Percentiles rank a stretch among this genome's conserved stretches.
Conservation (phyloP, 2,329 filamentous ascomycete species). For the Fusarium sambucinum region DNA sequence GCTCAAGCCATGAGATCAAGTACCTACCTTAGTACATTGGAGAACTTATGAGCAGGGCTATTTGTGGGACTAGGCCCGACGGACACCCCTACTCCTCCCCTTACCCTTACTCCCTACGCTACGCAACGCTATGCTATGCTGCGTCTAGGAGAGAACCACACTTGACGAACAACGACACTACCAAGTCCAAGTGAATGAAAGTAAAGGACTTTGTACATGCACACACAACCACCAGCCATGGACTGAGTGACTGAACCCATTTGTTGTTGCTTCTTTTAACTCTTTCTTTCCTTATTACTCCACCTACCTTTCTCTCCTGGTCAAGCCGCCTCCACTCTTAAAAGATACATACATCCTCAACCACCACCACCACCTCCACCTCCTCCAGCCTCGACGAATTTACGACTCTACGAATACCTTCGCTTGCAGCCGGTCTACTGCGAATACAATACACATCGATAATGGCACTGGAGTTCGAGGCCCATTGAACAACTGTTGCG, state of each 20-base stretch:
- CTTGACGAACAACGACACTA: conserved; percentile 42
- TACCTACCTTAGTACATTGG: not conserved
- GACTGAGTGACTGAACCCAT: conserved; percentile 43
- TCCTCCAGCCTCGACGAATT: too few relatives aligned
- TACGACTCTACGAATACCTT: conserved; percentile 19
- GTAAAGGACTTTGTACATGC: conserved; percentile 38
- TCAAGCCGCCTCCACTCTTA: conserved; percentile 24
- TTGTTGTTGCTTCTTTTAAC: conserved; percentile 42
- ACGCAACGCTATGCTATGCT: conserved; percentile 25
- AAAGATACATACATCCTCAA: conserved; percentile 7
- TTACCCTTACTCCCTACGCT: conserved; percentile 21
- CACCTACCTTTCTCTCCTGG: conserved; percentile 25
- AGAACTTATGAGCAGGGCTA: conserved; percentile 24
- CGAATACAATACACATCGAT: conserved; percentile 22
- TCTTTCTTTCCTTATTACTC: conserved; percentile 25
- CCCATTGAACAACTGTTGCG: conserved; percentile 38
- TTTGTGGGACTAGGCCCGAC: conserved; percentile 24
- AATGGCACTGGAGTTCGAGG: conserved; percentile 43
- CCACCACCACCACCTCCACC: too few relatives aligned
- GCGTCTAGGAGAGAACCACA: conserved; percentile 39
- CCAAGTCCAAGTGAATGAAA: conserved; percentile 35
- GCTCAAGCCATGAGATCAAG: conserved; percentile 3
- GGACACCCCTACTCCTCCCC: conserved; percentile 29
- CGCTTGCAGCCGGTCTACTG: conserved; percentile 27
- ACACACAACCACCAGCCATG: conserved; percentile 50